Evolutionary conservation across 2,329 filamentous ascomycete species (phyloP), one percentile per base, ranked within the genome.

Genomic region (Pseudocercospora fijiensis): DNA sequence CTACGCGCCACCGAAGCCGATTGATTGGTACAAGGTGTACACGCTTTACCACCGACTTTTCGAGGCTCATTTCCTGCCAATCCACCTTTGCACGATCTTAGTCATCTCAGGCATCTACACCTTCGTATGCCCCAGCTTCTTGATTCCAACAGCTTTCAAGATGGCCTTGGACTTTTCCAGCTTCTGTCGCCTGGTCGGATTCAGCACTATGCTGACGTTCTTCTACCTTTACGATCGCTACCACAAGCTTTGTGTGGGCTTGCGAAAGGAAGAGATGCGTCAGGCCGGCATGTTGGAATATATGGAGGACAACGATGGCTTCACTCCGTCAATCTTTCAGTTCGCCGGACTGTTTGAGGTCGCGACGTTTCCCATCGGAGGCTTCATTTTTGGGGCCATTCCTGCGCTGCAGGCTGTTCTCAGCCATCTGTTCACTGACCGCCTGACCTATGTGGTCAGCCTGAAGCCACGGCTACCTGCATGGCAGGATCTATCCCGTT

Each of bases 361-460:
- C 65, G 71, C 86, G 63, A 80, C 87, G 72, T 87, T 90, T 24
- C 88, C 88, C 0, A 73, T 90, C 9, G 86, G 89, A 9, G 88
- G 88, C 4, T 87, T 88, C 1, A 69, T 90, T 2, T 91, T 87
- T 70, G 88, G 88, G 18, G 84, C 87, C 0, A 83, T 90, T 18
- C 89, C 89, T 0, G 85, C 86, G 49, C 81, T 87, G 4, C 87
- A 90, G 67, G 89, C 89, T 1, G 85, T 89, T 67, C 76, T 90
- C 60, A 85, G 82, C 72, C 89, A 91, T 73, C 86, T 91, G 72
- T 91, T 87, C 84, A 90, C 86, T 0, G 79, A 88, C 33, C 82
- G 89, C 61, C 74, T 91, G 68, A 86, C 88, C 10, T 91, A 91
- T 76, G 84, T 86, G 0, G 88, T 91, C 71, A 90, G 87, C 78